phyloP scores from a whole-genome alignment of 805 yeast genomes.

The Kodamaea neixiangensis region DNA sequence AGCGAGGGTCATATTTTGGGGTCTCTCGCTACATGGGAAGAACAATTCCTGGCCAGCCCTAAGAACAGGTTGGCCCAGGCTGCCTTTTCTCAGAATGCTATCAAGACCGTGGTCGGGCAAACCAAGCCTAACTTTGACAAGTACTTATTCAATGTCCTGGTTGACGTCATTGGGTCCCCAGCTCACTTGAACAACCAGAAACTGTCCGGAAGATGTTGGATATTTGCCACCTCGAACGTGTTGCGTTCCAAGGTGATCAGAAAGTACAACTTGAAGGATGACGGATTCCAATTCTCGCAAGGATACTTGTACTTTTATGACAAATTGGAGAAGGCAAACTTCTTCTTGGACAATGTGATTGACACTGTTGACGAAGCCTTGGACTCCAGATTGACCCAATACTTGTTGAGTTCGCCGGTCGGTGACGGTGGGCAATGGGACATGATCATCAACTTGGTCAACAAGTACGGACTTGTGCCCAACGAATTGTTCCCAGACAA shows the following conservation, averaged over 20 bases:
- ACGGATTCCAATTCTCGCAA: constrained; percentile 72
- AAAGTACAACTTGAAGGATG: constrained; percentile 53
- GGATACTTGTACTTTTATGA: constrained; percentile 81
- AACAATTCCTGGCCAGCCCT: constrained; percentile 43
- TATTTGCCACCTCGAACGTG: constrained; percentile 79
- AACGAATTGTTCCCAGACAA: constrained; percentile 71
- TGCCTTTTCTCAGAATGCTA: constrained; percentile 51
- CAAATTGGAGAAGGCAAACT: constrained; percentile 82
- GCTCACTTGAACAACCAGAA: constrained; percentile 56
- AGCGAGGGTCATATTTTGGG: neutral
- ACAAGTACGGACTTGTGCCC: constrained; percentile 83
- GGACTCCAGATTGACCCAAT: constrained; percentile 71
- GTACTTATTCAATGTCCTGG: constrained; percentile 39
- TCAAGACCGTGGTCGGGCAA: constrained; percentile 26
- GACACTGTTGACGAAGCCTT: constrained; percentile 67
- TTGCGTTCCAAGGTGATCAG: constrained; percentile 64
- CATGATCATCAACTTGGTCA: constrained; percentile 74
- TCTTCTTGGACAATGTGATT: constrained; percentile 72
- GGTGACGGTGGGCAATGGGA: constrained; percentile 89
- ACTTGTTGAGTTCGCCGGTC: constrained; percentile 64
- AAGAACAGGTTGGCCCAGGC: constrained; percentile 56
- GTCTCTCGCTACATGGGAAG: constrained; percentile 42
- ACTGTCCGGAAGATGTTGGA: constrained; percentile 84
- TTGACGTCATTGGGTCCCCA: constrained; percentile 39
- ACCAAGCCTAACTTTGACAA: neutral